Evolutionary conservation across 257 asterid species (phyloP).

Genomic region (Ligustrum vulgare): DNA sequence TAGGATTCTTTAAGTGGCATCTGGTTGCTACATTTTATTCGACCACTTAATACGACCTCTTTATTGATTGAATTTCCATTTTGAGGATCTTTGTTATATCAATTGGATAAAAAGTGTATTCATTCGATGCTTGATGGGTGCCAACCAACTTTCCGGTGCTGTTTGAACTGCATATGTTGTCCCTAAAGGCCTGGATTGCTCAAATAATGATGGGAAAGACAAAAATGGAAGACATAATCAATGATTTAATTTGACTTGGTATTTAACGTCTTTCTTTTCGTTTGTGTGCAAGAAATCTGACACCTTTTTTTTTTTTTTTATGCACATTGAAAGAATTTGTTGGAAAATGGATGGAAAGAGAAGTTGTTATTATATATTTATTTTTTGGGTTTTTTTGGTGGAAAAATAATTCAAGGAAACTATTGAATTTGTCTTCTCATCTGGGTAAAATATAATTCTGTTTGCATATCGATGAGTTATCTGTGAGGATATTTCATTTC

Average conservation of each 20-base stretch:
- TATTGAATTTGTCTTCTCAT: no score
- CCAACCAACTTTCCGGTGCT: neutral
- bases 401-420: no score
- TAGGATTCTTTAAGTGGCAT: neutral
- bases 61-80: neutral
- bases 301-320: no score
- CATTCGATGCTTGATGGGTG: neutral
- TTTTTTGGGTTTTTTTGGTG: no score
- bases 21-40: neutral
- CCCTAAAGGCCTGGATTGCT: neutral
- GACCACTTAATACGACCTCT: neutral
- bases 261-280: no score
- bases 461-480: no score
- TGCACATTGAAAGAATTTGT: no score
- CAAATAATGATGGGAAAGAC: neutral
- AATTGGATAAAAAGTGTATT: neutral
- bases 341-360: no score
- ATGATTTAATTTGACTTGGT: neutral
- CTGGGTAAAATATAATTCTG: no score
- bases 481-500: no score
- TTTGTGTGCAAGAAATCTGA: no score
- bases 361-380: no score
- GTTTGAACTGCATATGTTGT: neutral
- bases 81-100: neutral
- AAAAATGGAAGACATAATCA: neutral